These are phyloP conservation scores for Exidia glandulosa DNA, from an alignment of 768 basidiomycete species.

Conservation along the genomic window DNA sequence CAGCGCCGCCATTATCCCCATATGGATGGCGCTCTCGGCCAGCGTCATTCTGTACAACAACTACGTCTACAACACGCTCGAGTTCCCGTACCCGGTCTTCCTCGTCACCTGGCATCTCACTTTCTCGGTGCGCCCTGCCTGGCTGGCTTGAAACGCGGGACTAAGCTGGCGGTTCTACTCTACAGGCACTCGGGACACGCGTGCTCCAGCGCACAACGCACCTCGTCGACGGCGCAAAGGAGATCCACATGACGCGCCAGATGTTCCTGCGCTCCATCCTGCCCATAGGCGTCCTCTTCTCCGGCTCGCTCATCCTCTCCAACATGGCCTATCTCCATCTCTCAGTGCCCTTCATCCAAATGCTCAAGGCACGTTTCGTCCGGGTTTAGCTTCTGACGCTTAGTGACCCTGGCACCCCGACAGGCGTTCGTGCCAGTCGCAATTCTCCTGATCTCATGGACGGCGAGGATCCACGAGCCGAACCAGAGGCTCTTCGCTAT, in stretches of 20 bases:
- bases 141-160: too few species aligned
- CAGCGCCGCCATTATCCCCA: constrained; percentile 64
- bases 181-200: constrained; percentile 71
- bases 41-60: constrained; percentile 96
- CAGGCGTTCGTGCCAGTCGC: constrained; percentile 87
- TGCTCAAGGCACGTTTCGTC: constrained; percentile 62
- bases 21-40: constrained; percentile 88
- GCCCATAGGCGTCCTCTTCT: constrained; percentile 90
- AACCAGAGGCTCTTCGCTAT: constrained; percentile 71
- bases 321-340: constrained; percentile 91
- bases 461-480: constrained; percentile 79
- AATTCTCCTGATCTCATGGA: constrained; percentile 88
- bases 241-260: constrained; percentile 67
- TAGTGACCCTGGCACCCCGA: not conserved
- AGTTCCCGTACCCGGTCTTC: constrained; percentile 87
- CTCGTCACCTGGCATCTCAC: constrained; percentile 63
- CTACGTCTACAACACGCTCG: constrained; percentile 68
- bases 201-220: constrained; percentile 71
- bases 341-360: constrained; percentile 90
- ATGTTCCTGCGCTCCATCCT: constrained; percentile 79
- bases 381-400: not conserved
- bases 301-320: constrained; percentile 79
- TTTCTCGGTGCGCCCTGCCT: constrained; percentile 14
- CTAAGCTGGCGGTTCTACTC: not conserved
- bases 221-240: constrained; percentile 64